A percentile compares a stretch with the other conserved stretches of the same genome.
These are phyloP conservation scores for Aspergillus haitiensis DNA, from an alignment of 495 filamentous ascomycete species.

Conservation along the genomic window DNA sequence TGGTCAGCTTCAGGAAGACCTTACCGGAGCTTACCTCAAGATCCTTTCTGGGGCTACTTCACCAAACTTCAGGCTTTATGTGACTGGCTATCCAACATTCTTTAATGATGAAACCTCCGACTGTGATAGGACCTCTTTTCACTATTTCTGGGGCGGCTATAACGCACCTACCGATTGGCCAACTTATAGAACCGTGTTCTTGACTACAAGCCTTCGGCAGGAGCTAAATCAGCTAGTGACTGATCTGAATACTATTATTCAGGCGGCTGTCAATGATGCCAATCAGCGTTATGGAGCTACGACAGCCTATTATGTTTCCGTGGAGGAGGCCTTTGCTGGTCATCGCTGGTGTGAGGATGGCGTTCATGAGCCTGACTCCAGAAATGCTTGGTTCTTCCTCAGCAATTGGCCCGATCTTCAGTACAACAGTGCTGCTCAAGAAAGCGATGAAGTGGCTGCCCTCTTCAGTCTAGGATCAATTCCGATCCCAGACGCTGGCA, in stretches of 20 bases:
- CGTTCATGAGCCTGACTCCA: not conserved
- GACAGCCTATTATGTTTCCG: not conserved
- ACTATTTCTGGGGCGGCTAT: not conserved
- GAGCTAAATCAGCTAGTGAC: not conserved
- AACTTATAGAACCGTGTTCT: not conserved
- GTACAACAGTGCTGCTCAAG: not conserved
- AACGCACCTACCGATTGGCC: not conserved
- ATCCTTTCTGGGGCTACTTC: not conserved
- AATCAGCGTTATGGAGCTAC: not conserved
- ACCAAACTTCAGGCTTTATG: not conserved
- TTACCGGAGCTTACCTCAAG: not conserved
- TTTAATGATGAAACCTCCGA: not conserved
- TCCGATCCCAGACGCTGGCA: not conserved
- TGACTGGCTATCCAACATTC: constrained; percentile 6
- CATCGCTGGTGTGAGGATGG: not conserved
- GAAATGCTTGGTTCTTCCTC: not conserved
- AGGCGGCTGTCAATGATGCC: not conserved
- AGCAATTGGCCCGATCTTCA: not conserved
- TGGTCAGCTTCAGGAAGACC: not conserved
- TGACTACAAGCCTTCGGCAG: not conserved
- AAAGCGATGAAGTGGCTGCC: not conserved
- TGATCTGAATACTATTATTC: not conserved
- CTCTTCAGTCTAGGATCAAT: not conserved
- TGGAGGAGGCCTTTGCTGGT: not conserved
- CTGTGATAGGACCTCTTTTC: not conserved